Conservation (phyloP, 192 early-diverging fungal species). For the Coemansia erecta region DNA sequence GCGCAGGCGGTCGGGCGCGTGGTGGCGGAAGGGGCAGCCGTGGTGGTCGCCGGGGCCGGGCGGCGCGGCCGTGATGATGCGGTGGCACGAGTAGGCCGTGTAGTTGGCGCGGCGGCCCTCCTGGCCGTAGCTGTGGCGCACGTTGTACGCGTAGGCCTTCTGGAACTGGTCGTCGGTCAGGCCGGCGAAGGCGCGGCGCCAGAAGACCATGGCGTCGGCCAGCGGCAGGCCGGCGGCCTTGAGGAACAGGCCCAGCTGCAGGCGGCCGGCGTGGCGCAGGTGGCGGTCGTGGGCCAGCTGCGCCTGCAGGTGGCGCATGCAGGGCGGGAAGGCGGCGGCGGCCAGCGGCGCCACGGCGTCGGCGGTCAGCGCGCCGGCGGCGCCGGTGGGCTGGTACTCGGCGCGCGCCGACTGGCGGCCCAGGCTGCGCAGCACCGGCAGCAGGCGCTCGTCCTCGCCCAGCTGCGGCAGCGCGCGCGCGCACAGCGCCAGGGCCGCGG, state of each 20-base stretch:
- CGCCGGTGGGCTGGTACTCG: slow-evolving; percentile 58
- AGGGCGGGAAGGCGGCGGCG: slow-evolving; percentile 80
- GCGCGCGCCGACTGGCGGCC: slow-evolving; percentile 76
- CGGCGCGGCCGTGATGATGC: slow-evolving; percentile 78
- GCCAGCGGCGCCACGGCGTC: slow-evolving; percentile 67
- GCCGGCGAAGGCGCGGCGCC: slow-evolving; percentile 79
- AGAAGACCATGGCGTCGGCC: slow-evolving; percentile 89
- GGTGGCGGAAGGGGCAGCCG: slow-evolving; percentile 94
- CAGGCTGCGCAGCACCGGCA: slow-evolving; percentile 84
- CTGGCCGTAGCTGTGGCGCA: slow-evolving; percentile 93
- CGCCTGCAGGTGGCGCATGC: slow-evolving; percentile 83
- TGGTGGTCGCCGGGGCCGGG: slow-evolving; percentile 86
- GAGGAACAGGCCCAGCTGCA: slow-evolving; percentile 92
- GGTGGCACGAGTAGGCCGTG: slow-evolving; percentile 76
- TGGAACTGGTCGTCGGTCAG: slow-evolving; percentile 87
- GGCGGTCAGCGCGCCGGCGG: slow-evolving; percentile 61
- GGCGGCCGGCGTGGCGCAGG: slow-evolving; percentile 81
- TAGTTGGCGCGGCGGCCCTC: slow-evolving; percentile 88
- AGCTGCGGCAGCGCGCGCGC: slow-evolving; percentile 76
- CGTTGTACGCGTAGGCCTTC: slow-evolving; percentile 92
- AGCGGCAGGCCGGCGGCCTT: slow-evolving; percentile 89
- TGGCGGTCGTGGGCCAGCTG: slow-evolving; percentile 74
- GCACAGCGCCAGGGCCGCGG: slow-evolving; percentile 56
- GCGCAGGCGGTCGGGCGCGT: slow-evolving; percentile 62
- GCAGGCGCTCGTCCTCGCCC: slow-evolving; percentile 89